Evolutionary conservation across 192 early-diverging fungal species (phyloP), one percentile per base, ranked within the genome.

Genomic region (Podila epicladia): DNA sequence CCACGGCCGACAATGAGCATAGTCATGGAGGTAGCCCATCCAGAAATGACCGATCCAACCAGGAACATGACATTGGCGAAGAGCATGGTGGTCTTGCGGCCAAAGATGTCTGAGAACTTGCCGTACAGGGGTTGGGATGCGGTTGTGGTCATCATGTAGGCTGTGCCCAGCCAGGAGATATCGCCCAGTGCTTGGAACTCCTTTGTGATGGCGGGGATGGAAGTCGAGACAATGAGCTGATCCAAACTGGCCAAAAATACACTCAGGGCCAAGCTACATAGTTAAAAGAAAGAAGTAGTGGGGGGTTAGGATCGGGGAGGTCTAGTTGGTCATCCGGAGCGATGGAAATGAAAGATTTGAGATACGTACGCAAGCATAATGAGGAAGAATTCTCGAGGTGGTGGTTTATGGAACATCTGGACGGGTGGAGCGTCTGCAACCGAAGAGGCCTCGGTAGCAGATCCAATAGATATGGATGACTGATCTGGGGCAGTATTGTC

Each of bases 51-150:
- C 31, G 88, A 90, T 26, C 94, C 94, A 49, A 90, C 37, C 69
- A 88, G 76, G 67, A 95, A 95, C 41, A 92, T 71, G 4, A 66
- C 29, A 58, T 93, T 79, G 22, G 90, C 88, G 49, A 87, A 74
- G 37, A 96, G 55, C 67, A 92, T 88, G 19, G 83, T 75, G 24
- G 80, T 22, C 65, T 92, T 94, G 58, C 94, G 87, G 9, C 94
- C 94, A 84, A 93, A 93, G 61, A 94, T 93, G 71, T 95, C 93
- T 28, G 88, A 78, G 22, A 93, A 71, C 38, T 90, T 89, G 58
- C 38, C 59, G 20, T 70, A 70, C 64, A 93, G 70, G 33, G 93
- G 93, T 68, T 91, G 86, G 61, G 93, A 83, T 5, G 94, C 89
- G 13, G 93, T 92, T 24, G 87, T 64, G 3, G 90, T 87, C 59